Percentiles rank a stretch among this genome's conserved stretches.
Evolutionary conservation across 352 stramenopile genomes (phyloP).

Genomic region (Halophytophthora batemanensis): DNA sequence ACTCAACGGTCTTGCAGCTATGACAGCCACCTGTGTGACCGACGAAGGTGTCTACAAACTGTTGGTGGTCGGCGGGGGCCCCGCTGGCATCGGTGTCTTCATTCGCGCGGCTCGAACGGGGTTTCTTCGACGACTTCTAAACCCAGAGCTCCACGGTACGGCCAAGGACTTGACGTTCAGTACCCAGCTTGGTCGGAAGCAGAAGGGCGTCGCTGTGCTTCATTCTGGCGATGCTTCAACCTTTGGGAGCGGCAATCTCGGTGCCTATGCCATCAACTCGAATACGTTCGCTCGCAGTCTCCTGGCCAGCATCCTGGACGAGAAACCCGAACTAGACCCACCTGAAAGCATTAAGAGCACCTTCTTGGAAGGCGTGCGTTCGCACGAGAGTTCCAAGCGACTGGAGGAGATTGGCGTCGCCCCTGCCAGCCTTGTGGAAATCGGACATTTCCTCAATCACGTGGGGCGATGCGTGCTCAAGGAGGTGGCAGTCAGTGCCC

Average conservation of each 20-base stretch:
- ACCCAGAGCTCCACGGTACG: conserved; percentile 42
- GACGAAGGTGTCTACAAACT: conserved; percentile 62
- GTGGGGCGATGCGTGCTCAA: conserved; percentile 42
- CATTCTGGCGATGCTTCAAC: conserved; percentile 50
- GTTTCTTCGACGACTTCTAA: conserved; percentile 46
- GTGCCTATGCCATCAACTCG: conserved; percentile 81
- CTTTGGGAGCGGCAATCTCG: conserved; percentile 69
- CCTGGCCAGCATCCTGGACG: conserved; percentile 69
- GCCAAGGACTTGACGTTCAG: conserved; percentile 36
- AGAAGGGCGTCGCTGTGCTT: conserved; percentile 59
- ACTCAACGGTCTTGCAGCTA: conserved; percentile 1
- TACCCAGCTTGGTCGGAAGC: conserved; percentile 35
- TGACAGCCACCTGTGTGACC: conserved; percentile 9
- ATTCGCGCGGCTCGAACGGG: conserved; percentile 66
- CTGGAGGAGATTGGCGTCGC: conserved; percentile 55
- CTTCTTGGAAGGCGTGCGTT: conserved; percentile 55
- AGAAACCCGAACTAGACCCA: conserved; percentile 72
- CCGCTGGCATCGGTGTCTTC: conserved; percentile 73
- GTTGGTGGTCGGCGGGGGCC: conserved; percentile 65
- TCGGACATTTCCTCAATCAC: conserved; percentile 63
- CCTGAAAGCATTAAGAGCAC: conserved; percentile 73
- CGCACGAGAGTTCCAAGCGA: conserved; percentile 49
- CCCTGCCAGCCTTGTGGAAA: conserved; percentile 48
- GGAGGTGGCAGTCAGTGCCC: conserved; percentile 38
- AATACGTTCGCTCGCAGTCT: conserved; percentile 83